A percentile compares a stretch with the other conserved stretches of the same genome.
These are phyloP conservation scores for Tylopilus balloui DNA, from an alignment of 768 basidiomycete species.

Conservation along the genomic window DNA sequence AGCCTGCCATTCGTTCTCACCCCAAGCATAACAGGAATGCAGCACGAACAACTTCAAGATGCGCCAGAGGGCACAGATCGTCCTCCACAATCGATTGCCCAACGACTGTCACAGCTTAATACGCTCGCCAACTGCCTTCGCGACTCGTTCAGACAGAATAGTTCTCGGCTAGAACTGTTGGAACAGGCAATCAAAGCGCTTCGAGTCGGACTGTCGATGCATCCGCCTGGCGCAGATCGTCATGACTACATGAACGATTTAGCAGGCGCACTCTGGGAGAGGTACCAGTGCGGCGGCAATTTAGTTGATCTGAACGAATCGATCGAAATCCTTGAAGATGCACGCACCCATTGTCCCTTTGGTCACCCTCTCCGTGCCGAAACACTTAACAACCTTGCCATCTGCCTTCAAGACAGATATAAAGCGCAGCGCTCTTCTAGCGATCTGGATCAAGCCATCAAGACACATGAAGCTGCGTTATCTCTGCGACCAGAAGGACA, in stretches of 20 bases:
- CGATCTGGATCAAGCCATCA: slow-evolving; percentile 7
- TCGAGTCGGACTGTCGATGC: background rate
- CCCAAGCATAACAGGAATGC: background rate
- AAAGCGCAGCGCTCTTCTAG: background rate
- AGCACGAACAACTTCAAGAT: background rate
- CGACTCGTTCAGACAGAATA: background rate
- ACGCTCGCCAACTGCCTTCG: background rate
- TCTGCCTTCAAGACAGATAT: slow-evolving; percentile 1
- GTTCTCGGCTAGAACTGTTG: background rate
- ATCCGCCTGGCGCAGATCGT: background rate
- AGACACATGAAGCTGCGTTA: slow-evolving; percentile 4
- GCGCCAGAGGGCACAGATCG: background rate
- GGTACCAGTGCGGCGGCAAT: background rate
- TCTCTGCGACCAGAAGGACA: background rate
- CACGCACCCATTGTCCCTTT: background rate
- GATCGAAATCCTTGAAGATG: background rate
- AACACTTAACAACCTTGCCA: slow-evolving; percentile 16
- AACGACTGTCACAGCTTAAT: background rate
- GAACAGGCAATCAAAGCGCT: background rate
- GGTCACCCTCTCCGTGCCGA: slow-evolving; percentile 1
- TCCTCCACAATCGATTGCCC: background rate
- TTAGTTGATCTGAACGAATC: slow-evolving; percentile 6
- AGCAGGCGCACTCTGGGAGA: slow-evolving; percentile 3
- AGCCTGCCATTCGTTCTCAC: no score
- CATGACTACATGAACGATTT: slow-evolving; percentile 2